phyloP scores from a whole-genome alignment of 2,329 filamentous ascomycete species.

The Pseudonectria buxi region DNA sequence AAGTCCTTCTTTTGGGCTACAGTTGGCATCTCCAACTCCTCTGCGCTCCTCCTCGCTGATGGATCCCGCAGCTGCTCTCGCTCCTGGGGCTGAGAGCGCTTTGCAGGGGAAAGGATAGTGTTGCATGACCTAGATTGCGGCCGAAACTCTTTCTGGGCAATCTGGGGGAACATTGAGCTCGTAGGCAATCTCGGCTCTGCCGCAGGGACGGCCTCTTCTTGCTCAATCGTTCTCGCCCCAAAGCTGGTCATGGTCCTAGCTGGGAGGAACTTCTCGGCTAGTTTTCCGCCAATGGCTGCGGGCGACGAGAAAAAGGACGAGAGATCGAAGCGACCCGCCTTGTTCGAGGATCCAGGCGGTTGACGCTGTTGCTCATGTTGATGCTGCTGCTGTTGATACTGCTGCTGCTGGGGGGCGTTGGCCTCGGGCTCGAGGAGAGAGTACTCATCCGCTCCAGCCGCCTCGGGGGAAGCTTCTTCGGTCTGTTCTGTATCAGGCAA shows the following conservation, averaged over 20 bases:
- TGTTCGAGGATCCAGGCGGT: constrained; percentile 17
- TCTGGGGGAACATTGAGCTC: constrained; percentile 35
- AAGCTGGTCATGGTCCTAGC: constrained; percentile 14
- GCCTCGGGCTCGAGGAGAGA: constrained; percentile 35
- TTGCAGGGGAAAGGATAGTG: constrained; percentile 32
- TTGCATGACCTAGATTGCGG: constrained; percentile 24
- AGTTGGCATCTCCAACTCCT: constrained; percentile 25
- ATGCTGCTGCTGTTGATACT: constrained; percentile 1
- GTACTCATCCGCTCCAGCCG: constrained; percentile 33
- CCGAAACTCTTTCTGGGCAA: constrained; percentile 26
- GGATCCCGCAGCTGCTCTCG: constrained; percentile 4
- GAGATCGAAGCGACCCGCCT: constrained; percentile 38
- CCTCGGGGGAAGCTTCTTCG: constrained; percentile 9
- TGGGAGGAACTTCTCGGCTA: constrained; percentile 26
- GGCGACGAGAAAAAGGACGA: constrained; percentile 54
- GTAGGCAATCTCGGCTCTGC: constrained; percentile 22
- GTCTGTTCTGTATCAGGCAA: constrained; percentile 8
- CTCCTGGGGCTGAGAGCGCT: constrained; percentile 4
- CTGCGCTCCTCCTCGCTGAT: constrained; percentile 22
- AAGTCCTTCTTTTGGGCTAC: constrained; percentile 44
- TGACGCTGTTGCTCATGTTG: constrained; percentile 7
- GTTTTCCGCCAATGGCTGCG: constrained; percentile 30
- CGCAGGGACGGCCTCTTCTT: constrained; percentile 11
- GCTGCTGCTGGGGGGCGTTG: constrained; percentile 3
- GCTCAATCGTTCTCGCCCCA: constrained; percentile 9